Evolutionary conservation across 139 green algal species (phyloP), one percentile per base, ranked within the genome.

Genomic region (Chlorella sp.): DNA sequence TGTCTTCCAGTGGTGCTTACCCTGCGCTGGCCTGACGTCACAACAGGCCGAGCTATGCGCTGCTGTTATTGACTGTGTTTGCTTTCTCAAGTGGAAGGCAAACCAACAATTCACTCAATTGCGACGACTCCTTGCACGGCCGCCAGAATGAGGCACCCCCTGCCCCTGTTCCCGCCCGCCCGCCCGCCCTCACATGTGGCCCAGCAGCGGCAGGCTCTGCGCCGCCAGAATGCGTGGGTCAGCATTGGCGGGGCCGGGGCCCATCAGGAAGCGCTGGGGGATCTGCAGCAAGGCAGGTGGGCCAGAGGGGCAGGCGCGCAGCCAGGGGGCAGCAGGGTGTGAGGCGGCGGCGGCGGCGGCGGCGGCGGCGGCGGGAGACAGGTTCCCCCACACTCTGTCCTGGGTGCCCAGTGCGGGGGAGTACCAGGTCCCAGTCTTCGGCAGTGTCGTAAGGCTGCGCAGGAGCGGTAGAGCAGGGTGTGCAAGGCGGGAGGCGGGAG

Each of bases 201-300:
- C 97, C 79, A 99, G 92, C n/a, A 99, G 93, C 0, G 97, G 97
- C 85, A 98, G 93, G 12, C 91, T 86, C 91, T 98, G 95, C 0
- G 96, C 96, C 19, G 91, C 92, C 81, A 98, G 94, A 39, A 99
- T 92, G 26, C 96, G 90, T 0, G 97, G 97, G 87, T 98, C 86
- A 14, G 95, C 95, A 85, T 98, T 99, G 71, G 95, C 94, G 12
- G 97, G 97, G 11, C 97, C 97, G 18, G 97, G 97, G 22, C 97
- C 97, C 96, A 98, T 98, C 64, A 98, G 91, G 37, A 97, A 92
- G 28, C 96, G 93, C 60, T 90, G 86, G 1, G 97, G 96, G 0
- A 98, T 85, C 82, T 91, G 82, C 71, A 60, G 48, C 75, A 60
- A 32, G 28, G 26, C 9, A 53, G 66, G 26, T 4, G 36, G 61